Evolutionary conservation across 2,329 filamentous ascomycete species (phyloP).

Genomic region (Trichoderma sp.): DNA sequence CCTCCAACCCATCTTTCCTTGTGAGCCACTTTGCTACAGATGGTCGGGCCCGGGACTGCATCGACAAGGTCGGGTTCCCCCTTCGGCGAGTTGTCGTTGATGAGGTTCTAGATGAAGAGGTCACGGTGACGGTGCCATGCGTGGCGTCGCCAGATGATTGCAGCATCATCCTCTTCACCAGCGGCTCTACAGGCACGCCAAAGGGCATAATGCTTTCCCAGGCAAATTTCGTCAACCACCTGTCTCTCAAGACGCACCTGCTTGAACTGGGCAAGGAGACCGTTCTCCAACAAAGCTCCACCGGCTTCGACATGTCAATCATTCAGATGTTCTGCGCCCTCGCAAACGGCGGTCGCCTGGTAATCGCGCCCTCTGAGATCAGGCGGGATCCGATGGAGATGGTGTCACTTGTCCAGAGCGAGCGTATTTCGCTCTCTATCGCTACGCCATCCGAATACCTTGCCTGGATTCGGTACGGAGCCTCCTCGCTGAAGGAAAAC

Average conservation of each 20-base stretch:
- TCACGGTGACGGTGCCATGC: not conserved
- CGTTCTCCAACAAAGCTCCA: slow-evolving; percentile 45
- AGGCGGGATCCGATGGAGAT: not conserved
- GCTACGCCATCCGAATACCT: not conserved
- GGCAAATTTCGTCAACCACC: not conserved
- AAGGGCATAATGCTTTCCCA: slow-evolving; percentile 6
- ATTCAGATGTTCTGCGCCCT: slow-evolving; percentile 44
- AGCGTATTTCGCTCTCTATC: not conserved
- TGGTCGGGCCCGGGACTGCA: not conserved
- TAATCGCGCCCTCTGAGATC: slow-evolving; percentile 16
- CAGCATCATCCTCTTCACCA: not conserved
- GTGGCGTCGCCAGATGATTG: not conserved
- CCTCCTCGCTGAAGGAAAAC: not conserved
- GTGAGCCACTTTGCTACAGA: not conserved
- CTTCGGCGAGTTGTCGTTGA: not conserved
- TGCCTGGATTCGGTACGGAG: not conserved
- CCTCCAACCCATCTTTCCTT: not conserved
- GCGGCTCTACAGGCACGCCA: not conserved
- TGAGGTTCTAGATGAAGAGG: not conserved
- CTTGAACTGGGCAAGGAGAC: not conserved
- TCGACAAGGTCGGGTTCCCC: not conserved
- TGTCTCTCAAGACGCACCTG: not conserved
- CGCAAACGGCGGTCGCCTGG: slow-evolving; percentile 41
- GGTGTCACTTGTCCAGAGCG: not conserved
- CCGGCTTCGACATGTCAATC: slow-evolving; percentile 47